Evolutionary conservation across 1,139 yeast species (phyloP), one percentile per base, ranked within the genome.

Genomic region (Lodderomyces beijingensis): DNA sequence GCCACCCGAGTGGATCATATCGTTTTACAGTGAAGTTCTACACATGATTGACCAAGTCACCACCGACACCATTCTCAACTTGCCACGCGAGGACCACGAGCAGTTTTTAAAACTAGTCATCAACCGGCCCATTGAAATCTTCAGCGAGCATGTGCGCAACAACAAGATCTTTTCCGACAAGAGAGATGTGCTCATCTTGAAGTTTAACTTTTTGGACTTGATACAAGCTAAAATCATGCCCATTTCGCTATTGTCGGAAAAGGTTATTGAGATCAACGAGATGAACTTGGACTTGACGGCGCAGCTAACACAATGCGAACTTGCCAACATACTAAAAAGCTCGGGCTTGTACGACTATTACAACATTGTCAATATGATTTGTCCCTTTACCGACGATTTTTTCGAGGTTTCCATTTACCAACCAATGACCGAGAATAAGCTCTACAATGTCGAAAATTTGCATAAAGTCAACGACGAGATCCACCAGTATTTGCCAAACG

Each of bases 1-100:
- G 39, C 74, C 87, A 6, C 89, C 91, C 0, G 87, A 80, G 42
- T 83, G 91, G 93, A 55, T 82, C 11, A 62, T 74, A 31, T 79
- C 75, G 5, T 77, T 74, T 46, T 63, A 74, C 42, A 52, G 71
- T 1, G 77, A 69, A 20, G 56, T 74, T 13, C 58, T 78, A 36
- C 75, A 74, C 5, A 51, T 72, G 3, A 61, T 76, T 34, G 81
- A 76, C 43, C 63, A 59, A 34, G 48, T 51, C 17, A 59, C 59
- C n/a, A 51, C 59, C 5, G 50, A 53, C 10, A 62, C 69, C 17
- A 57, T 73, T 20, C 55, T 70, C 45, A 60, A 59, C 16, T 50
- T 75, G 28, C 40, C 61, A 3, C 49, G 48, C 1, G 57, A 57
- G 1, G 59, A 61, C 13, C 54, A 67, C 36, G 43, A 47, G 1